Base-by-base conservation (phyloP, 2,329 filamentous ascomycete genomes). In the Phaeosphaeria sp. region DNA sequence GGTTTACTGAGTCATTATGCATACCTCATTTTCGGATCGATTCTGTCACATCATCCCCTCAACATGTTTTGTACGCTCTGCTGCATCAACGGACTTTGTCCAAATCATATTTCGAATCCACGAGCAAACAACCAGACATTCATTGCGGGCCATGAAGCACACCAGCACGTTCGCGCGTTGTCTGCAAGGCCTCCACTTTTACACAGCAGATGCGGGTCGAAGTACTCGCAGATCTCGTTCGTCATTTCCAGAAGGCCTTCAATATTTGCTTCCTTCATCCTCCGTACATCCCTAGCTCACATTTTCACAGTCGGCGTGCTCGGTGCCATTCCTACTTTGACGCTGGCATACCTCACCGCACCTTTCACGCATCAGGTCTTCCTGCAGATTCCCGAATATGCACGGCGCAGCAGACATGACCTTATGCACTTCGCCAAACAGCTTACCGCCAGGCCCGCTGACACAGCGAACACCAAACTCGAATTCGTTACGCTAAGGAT, bases 401-500 rank as follows among this genome's bases (percentile, higher is more conserved):
- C 74, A 1, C 66, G 68, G 2, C 57, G 57, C 46, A 70, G 63
- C n/a, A 64, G 67, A 5, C 54, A 62, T 4, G 60, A 67, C 20
- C 69, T 78, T 7, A 50, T 67, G 24, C 61, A 63, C 43, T 76
- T 75, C 51, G 59, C 67, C 17, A 51, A 56, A 25, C 56, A 27
- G 20, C 46, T 68, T 43, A 61, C 63, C 59, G 24, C 67, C 62
- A 42, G 54, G 44, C 24, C 61, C 40, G 48, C 17, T 2, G 43
- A 46, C 2, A 69, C 66, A 7, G 63, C 66, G 18, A 69, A 69
- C 51, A 72, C 71, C 0, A 69, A 69, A 21, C 63, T 78, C 17
- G 73, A 75, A 51, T 72, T 78, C 42, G 68, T 71, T 6, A 78
- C 76, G 0, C 60, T 77, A 1, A 74, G 75, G 27, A 73, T 69